These are phyloP conservation scores for Akanthomyces muscarius DNA, from an alignment of 2,329 filamentous ascomycete genomes.

Conservation along the genomic window DNA sequence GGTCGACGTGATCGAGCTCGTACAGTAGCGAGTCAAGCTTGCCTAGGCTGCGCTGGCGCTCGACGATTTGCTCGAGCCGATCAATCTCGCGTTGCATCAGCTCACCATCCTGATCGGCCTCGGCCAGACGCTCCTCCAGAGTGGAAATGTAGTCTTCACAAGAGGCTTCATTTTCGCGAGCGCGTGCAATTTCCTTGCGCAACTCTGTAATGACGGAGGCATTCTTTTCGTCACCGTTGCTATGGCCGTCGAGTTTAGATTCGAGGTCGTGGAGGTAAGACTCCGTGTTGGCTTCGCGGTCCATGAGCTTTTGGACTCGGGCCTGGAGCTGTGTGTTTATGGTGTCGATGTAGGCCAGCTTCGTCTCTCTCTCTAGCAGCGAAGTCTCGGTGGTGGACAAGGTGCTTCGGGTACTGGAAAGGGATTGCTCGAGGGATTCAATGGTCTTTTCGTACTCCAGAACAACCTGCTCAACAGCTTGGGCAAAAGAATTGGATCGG, in stretches of 20 bases:
- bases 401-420: constrained; percentile 81
- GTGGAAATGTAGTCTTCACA: constrained; percentile 98
- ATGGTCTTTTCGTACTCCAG: constrained; percentile 99
- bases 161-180: constrained; percentile 83
- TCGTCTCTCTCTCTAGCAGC: constrained; percentile 88
- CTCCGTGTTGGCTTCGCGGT: constrained; percentile 88
- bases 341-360: constrained; percentile 87
- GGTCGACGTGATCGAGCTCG: constrained; percentile 77
- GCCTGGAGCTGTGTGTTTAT: constrained; percentile 86
- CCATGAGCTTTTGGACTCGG: constrained; percentile 86
- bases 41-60: constrained; percentile 89
- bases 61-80: constrained; percentile 87
- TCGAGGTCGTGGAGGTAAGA: constrained; percentile 91
- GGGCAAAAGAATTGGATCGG: constrained; percentile 91
- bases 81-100: constrained; percentile 97
- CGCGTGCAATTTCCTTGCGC: constrained; percentile 82
- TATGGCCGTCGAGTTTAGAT: constrained; percentile 82
- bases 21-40: constrained; percentile 90
- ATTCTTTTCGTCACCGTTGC: constrained; percentile 89
- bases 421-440: constrained; percentile 83
- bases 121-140: constrained; percentile 88
- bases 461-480: constrained; percentile 93
- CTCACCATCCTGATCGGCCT: constrained; percentile 93
- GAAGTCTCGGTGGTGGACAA: constrained; percentile 81
- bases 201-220: constrained; percentile 79